A percentile compares a stretch with the other conserved stretches of the same genome.
phyloP scores from a whole-genome alignment of 768 basidiomycete species.

The Strobilomyces echinocephalus region DNA sequence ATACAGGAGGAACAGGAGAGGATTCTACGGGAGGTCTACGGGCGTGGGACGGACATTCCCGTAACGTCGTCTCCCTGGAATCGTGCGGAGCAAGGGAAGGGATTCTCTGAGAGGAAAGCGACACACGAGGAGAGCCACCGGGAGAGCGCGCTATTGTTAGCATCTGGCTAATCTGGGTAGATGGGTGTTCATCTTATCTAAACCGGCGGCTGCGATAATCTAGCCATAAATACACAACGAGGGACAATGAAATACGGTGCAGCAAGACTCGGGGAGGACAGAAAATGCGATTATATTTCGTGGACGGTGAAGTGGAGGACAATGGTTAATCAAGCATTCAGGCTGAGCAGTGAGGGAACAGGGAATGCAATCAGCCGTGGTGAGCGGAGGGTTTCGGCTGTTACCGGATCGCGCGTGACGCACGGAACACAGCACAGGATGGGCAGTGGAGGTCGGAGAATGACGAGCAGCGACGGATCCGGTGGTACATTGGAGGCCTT shows the following conservation, averaged over 20 bases:
- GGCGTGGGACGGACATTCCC: constrained; percentile 9
- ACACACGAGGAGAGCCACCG: constrained; percentile 9
- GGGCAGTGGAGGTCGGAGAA: constrained; percentile 9
- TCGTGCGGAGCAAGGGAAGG: constrained; percentile 14
- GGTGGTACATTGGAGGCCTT: neutral
- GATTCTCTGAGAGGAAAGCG: constrained; percentile 13
- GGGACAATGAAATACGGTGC: neutral
- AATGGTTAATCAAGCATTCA: no score
- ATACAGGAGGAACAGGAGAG: constrained; percentile 1
- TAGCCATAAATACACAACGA: neutral
- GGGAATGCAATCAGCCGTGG: constrained; percentile 6
- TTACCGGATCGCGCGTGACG: neutral
- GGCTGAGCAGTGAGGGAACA: neutral
- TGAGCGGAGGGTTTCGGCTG: constrained; percentile 1
- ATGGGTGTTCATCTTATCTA: constrained; percentile 19
- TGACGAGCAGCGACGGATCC: constrained; percentile 9
- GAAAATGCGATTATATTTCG: neutral
- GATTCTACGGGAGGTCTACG: neutral
- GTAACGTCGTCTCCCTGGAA: constrained; percentile 5
- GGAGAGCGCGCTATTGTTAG: constrained; percentile 13
- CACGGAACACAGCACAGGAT: constrained; percentile 15
- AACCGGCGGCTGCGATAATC: constrained; percentile 6
- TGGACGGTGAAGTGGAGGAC: neutral
- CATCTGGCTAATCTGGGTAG: constrained; percentile 2
- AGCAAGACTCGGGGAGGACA: no score